Percentiles rank a stretch among this genome's conserved stretches.
Conservation (phyloP, 345 rosid species). For the Aurinia saxatilis region DNA sequence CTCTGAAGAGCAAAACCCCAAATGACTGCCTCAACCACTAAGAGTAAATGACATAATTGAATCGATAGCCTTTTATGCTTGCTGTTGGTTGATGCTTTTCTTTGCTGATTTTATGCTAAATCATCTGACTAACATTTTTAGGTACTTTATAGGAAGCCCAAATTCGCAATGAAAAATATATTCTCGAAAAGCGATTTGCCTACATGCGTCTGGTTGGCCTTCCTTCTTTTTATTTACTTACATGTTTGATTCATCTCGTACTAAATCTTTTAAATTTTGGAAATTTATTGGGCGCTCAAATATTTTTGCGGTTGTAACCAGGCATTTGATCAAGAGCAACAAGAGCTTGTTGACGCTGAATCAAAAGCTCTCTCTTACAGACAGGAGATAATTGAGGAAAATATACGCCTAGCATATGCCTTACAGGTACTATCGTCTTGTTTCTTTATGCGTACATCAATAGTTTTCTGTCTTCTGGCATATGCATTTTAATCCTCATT, state of each 20-base stretch:
- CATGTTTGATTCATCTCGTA: not conserved
- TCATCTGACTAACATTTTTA: constrained; percentile 20
- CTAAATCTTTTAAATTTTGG: not conserved
- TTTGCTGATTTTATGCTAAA: constrained; percentile 6
- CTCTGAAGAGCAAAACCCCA: constrained; percentile 39
- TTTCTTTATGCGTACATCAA: not conserved
- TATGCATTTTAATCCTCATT: not conserved
- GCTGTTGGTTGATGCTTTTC: constrained; percentile 1
- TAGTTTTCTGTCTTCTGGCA: not conserved
- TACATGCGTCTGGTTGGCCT: constrained; percentile 81
- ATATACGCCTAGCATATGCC: constrained; percentile 78
- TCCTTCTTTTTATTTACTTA: constrained; percentile 5
- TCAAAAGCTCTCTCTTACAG: constrained; percentile 95
- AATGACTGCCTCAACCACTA: not conserved
- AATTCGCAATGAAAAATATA: constrained; percentile 71
- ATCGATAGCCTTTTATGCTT: not conserved
- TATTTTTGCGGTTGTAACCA: constrained; percentile 26
- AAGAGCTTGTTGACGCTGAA: constrained; percentile 90
- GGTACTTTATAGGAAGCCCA: constrained; percentile 61
- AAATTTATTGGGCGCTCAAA: constrained; percentile 7
- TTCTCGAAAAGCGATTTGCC: constrained; percentile 83
- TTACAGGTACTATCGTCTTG: constrained; percentile 55
- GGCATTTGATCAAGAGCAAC: constrained; percentile 98
- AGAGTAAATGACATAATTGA: not conserved
- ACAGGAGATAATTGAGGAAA: constrained; percentile 97